A percentile compares a stretch with the other conserved stretches of the same genome.
Conservation (phyloP, 2,329 filamentous ascomycete species). For the Fusarium anguioides region DNA sequence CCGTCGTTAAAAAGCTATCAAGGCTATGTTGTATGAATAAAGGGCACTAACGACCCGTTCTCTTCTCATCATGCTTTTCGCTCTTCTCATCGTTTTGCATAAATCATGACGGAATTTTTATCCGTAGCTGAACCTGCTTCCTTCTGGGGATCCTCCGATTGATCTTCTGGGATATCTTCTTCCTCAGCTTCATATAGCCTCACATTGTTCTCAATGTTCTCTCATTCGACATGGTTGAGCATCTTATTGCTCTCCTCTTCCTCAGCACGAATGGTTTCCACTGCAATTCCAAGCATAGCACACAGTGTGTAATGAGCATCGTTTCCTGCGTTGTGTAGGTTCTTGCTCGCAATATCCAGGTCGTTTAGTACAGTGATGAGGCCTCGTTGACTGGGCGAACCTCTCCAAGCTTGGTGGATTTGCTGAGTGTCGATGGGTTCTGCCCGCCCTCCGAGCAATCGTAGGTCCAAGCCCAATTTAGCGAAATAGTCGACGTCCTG, state of each 20-base stretch:
- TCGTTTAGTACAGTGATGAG: constrained; percentile 71
- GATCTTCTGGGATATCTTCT: not conserved
- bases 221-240: constrained; percentile 25
- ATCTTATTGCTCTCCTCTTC: constrained; percentile 28
- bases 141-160: not conserved
- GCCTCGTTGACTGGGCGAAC: constrained; percentile 62
- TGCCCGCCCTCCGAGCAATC: constrained; percentile 62
- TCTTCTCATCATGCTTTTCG: constrained; percentile 38
- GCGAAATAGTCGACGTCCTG: constrained; percentile 76
- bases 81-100: not conserved
- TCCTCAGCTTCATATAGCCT: not conserved
- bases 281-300: constrained; percentile 68
- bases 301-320: constrained; percentile 84
- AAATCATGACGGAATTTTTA: not conserved
- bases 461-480: constrained; percentile 71
- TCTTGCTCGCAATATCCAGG: constrained; percentile 69
- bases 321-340: constrained; percentile 89
- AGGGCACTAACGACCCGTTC: constrained; percentile 37
- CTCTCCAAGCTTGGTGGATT: constrained; percentile 73
- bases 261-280: constrained; percentile 41
- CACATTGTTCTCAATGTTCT: not conserved
- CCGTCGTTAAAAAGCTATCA: constrained; percentile 34
- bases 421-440: constrained; percentile 78
- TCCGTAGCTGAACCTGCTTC: not conserved
- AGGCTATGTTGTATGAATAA: constrained; percentile 42